Conservation (phyloP, 192 early-diverging fungal genomes). For the Linnemannia zychae region DNA sequence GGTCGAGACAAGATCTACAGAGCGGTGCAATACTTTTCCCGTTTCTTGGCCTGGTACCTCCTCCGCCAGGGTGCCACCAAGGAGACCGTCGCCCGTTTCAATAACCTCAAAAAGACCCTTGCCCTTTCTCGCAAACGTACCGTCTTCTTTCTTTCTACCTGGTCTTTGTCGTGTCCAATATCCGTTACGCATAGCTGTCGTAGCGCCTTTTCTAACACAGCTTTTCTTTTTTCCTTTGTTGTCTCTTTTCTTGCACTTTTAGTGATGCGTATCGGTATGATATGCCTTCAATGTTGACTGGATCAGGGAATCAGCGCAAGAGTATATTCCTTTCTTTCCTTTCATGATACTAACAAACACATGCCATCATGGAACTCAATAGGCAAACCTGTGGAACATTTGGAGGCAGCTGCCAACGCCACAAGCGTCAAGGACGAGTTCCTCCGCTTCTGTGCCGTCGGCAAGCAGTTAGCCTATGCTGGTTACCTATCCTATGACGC, state of each 20-base stretch:
- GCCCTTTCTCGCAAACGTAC: conserved; percentile 76
- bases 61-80: conserved; percentile 67
- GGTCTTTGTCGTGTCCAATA: too few relatives aligned
- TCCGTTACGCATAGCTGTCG: too few relatives aligned
- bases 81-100: conserved; percentile 70
- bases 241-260: neutral
- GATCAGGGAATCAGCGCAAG: neutral
- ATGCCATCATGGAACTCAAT: neutral
- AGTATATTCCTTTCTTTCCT: neutral
- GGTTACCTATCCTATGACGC: conserved; percentile 75
- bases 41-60: conserved; percentile 81
- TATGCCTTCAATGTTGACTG: neutral
- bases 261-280: conserved; percentile 48
- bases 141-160: neutral
- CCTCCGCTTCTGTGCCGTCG: conserved; percentile 61
- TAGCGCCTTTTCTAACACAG: neutral
- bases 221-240: neutral
- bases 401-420: conserved; percentile 65
- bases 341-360: neutral
- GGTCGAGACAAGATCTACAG: conserved; percentile 86
- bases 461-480: conserved; percentile 72
- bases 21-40: conserved; percentile 89
- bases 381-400: conserved; percentile 76
- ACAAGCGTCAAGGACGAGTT: conserved; percentile 70
- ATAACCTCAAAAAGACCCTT: conserved; percentile 70